Base-by-base conservation (phyloP, 2,329 filamentous ascomycete species). In the Acrodontium crateriforme region DNA sequence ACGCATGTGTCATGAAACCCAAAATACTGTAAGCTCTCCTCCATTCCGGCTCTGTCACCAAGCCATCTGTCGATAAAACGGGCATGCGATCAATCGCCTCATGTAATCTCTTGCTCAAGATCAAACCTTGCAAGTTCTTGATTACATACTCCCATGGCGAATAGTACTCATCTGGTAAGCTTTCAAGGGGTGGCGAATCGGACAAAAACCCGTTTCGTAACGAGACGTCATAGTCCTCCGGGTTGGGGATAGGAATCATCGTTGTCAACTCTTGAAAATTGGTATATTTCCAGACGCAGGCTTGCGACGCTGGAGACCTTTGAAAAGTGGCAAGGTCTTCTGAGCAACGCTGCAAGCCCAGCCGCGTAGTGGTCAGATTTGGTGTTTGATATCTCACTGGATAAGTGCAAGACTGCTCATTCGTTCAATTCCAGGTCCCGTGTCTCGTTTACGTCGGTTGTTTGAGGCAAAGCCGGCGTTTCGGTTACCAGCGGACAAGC, bases 141-240 rank as follows among this genome's bases (percentile, higher is more conserved):
- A 78, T 71, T 27, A 94, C 69, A 24, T 78, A 71, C 59, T 98
- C 89, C 89, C 89, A 98, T 50, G 83, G 82, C 54, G 80, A 76
- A 58, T 95, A 98, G 62, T 94, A 95, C 3, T 78, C 71, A 49
- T 94, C 80, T 7, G 84, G 79, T 9, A 98, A 72, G 30, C 71
- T 63, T 36, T 81, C 74, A 38, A 95, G 64, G 22, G 89, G 89
- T 18, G 79, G 60, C 39, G 82, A 74, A 37, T 79, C 65, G 2
- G 89, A 84, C 29, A 98, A 71, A 60, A 98, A 98, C 47, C 89
- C 89, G 58, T 83, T 73, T 32, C 73, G 64, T 36, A 70, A 62
- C 40, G 79, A 81, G 54, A 84, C 71, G 57, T 78, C 81, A 59
- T 91, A 92, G 55, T 91, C 77, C 52, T 71, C 67, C 32, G 81